A percentile compares a stretch with the other conserved stretches of the same genome.
Evolutionary conservation across 1,284 basidiomycete species (phyloP).

Genomic region (Kalmanozyma brasiliensis): DNA sequence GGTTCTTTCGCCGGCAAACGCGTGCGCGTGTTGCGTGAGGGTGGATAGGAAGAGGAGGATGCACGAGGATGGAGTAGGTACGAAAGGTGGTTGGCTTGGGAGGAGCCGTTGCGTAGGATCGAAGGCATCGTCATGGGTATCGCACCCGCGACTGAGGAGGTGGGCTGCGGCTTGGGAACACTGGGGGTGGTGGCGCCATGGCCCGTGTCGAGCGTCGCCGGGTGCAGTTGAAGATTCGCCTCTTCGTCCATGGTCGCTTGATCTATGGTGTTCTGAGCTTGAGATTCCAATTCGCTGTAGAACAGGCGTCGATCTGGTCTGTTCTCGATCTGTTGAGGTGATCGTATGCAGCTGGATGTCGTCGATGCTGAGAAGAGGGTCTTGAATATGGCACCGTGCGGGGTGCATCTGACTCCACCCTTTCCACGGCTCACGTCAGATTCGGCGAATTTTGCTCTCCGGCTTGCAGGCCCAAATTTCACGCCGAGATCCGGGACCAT

Average conservation of each 20-base stretch:
- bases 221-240: constrained; percentile 17
- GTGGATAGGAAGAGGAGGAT: constrained; percentile 25
- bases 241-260: constrained; percentile 3
- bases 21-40: constrained; percentile 2
- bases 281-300: too few species aligned
- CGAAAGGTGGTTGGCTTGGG: constrained; percentile 15
- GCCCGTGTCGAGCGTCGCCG: constrained; percentile 5
- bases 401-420: too few species aligned
- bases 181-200: background rate
- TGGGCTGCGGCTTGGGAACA: background rate
- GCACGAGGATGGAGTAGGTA: constrained; percentile 9
- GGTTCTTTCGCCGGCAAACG: constrained; percentile 4
- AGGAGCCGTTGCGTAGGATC: constrained; percentile 30
- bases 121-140: constrained; percentile 48
- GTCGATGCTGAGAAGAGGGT: constrained; percentile 2
- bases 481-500: too few species aligned
- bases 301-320: too few species aligned
- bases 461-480: too few species aligned
- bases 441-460: too few species aligned
- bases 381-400: too few species aligned
- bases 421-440: too few species aligned
- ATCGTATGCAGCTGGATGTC: too few species aligned
- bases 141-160: constrained; percentile 8
- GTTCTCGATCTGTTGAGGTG: too few species aligned
- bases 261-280: background rate